Base-by-base conservation (phyloP, 139 green algal species). In the Coccomyxa sp. region DNA sequence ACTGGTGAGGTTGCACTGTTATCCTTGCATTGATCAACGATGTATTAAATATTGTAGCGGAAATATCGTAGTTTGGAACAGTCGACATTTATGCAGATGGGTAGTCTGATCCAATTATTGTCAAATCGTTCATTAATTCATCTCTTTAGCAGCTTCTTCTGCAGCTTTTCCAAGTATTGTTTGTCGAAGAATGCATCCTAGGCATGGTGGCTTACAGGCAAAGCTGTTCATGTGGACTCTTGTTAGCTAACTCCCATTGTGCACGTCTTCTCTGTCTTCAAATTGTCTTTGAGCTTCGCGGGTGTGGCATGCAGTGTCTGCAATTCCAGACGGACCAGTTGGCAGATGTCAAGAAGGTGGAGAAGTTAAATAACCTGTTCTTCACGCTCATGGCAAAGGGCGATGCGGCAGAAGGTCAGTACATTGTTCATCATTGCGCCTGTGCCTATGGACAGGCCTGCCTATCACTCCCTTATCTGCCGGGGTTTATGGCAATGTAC, bases 311-410 rank as follows among this genome's bases (percentile, higher is more conserved):
- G 30, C 79, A 83, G 84, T 95, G 91, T 78, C 58, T 98, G 17
- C 92, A 98, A 79, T 98, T 93, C 83, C 93, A 93, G 77, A 98
- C 95, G 31, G 93, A 98, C 67, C 94, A 98, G 87, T 85, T 92
- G 82, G 28, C 91, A 57, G 95, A 98, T 86, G 77, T 97, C 21
- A 95, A 93, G 84, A 94, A 94, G 82, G 83, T 98, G 58, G 96
- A 98, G 81, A 91, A 92, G 82, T 84, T 98, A 0, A 98, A 95
- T 77, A 85, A 88, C 23, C 85, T 94, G n/a, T 96, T 98, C 83
- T 94, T 98, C 45, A 81, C 88, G 13, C 83, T 98, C 9, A 98
- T 95, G 89, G 88, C 95, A 23, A 31, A 38, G 28, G 79, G 79
- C 28, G 51, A 31, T 32, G 79, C 76, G 1, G 79, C 79, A 45